Evolutionary conservation across 2,329 filamentous ascomycete species (phyloP).

Genomic region (Calonectria montana): DNA sequence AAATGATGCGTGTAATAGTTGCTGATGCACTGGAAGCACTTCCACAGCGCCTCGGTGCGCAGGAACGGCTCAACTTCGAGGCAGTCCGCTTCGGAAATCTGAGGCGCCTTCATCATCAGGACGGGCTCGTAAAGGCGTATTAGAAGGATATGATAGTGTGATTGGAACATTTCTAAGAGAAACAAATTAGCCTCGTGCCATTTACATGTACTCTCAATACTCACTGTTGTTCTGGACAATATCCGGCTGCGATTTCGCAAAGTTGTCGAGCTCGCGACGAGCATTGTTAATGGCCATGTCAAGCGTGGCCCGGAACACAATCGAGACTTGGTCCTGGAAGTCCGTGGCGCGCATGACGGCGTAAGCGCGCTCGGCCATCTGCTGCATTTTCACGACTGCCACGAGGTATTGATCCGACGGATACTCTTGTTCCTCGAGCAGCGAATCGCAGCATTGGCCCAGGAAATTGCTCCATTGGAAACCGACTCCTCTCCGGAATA

Average conservation of each 20-base stretch:
- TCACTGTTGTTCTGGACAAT: slow-evolving; percentile 33
- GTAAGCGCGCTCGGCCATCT: slow-evolving; percentile 45
- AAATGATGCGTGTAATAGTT: slow-evolving; percentile 43
- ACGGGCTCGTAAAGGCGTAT: slow-evolving; percentile 53
- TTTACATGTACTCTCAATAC: neutral
- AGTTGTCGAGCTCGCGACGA: slow-evolving; percentile 47
- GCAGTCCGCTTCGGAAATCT: slow-evolving; percentile 25
- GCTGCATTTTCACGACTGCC: slow-evolving; percentile 49
- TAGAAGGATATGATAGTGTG: slow-evolving; percentile 47
- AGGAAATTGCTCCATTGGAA: slow-evolving; percentile 50
- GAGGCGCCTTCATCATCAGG: slow-evolving; percentile 43
- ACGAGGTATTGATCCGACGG: slow-evolving; percentile 48
- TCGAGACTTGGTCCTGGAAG: slow-evolving; percentile 36
- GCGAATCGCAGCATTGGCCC: slow-evolving; percentile 46
- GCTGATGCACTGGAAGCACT: slow-evolving; percentile 45
- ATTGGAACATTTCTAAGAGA: slow-evolving; percentile 47
- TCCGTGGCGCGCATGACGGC: slow-evolving; percentile 33
- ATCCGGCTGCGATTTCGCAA: slow-evolving; percentile 38
- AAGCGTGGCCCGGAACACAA: slow-evolving; percentile 39
- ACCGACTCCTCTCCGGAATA: slow-evolving; percentile 48
- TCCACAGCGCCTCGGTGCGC: slow-evolving; percentile 52
- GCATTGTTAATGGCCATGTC: slow-evolving; percentile 49
- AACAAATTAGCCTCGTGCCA: accelerated
- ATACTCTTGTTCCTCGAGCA: slow-evolving; percentile 43
- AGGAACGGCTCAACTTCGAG: slow-evolving; percentile 36